phyloP scores from a whole-genome alignment of 176 grass and related monocot genomes.

The Olyra latifolia region DNA sequence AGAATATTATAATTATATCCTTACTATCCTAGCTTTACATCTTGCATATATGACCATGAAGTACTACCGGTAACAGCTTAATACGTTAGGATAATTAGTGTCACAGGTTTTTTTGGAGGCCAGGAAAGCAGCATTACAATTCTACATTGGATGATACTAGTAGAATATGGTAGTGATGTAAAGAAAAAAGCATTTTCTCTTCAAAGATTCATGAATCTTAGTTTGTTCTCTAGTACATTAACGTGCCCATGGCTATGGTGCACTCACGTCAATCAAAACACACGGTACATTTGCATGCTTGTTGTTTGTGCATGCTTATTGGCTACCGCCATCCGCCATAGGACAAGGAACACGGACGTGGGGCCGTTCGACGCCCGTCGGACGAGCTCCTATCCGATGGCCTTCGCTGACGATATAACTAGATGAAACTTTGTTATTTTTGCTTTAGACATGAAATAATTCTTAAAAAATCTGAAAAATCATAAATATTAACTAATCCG shows the following conservation, averaged over 20 bases:
- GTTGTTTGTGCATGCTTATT: not conserved
- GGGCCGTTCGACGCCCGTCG: too few relatives aligned
- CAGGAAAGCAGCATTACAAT: not conserved
- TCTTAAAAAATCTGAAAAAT: too few relatives aligned
- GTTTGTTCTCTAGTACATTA: slow-evolving; percentile 1
- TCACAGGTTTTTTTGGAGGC: not conserved
- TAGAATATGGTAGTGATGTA: not conserved
- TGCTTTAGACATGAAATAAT: too few relatives aligned
- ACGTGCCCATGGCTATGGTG: not conserved
- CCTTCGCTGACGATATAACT: too few relatives aligned
- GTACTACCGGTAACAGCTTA: not conserved
- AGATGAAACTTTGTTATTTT: too few relatives aligned
- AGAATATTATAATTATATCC: not conserved
- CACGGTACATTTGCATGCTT: not conserved
- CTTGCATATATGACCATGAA: not conserved
- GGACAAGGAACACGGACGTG: not conserved
- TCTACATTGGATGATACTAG: not conserved
- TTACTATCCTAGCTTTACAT: not conserved
- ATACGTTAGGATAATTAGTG: not conserved
- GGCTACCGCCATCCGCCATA: not conserved
- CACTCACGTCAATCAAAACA: not conserved
- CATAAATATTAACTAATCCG: too few relatives aligned
- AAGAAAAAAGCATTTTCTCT: not conserved
- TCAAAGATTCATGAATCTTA: not conserved
- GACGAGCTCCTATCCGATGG: too few relatives aligned